phyloP scores from a whole-genome alignment of 2,329 filamentous ascomycete genomes.

The Trichoderma sp. region DNA sequence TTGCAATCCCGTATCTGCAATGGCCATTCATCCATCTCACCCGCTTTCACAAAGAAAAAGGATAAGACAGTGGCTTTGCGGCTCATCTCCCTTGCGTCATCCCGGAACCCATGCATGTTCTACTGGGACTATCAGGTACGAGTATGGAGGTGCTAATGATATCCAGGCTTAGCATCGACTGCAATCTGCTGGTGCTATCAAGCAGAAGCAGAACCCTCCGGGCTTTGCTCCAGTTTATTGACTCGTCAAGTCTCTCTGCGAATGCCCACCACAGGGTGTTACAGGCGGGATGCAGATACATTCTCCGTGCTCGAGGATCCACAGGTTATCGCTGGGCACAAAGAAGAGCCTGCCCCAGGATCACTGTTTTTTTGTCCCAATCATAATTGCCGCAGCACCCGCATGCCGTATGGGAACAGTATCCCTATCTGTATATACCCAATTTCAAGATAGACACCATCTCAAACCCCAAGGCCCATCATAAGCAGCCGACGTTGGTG shows the following conservation, averaged over 20 bases:
- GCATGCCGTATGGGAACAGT: background rate
- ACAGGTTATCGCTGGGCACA: background rate
- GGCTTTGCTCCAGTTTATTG: slow-evolving; percentile 12
- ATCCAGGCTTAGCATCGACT: background rate
- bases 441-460: too few relatives aligned
- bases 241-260: slow-evolving; percentile 7
- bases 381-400: background rate
- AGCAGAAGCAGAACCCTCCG: background rate
- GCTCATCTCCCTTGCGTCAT: slow-evolving; percentile 15
- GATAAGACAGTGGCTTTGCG: background rate
- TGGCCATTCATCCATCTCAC: background rate
- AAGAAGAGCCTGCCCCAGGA: background rate
- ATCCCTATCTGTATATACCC: background rate
- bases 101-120: slow-evolving; percentile 5
- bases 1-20: background rate
- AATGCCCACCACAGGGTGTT: background rate
- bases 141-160: background rate
- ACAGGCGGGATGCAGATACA: background rate
- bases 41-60: background rate
- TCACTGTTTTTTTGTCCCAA: background rate
- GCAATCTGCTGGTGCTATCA: background rate
- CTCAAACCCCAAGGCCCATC: background rate
- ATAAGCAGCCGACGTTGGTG: background rate
- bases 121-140: background rate
- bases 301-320: background rate